Base-by-base conservation (phyloP, 2,329 filamentous ascomycete species). In the Cadophora malorum region DNA sequence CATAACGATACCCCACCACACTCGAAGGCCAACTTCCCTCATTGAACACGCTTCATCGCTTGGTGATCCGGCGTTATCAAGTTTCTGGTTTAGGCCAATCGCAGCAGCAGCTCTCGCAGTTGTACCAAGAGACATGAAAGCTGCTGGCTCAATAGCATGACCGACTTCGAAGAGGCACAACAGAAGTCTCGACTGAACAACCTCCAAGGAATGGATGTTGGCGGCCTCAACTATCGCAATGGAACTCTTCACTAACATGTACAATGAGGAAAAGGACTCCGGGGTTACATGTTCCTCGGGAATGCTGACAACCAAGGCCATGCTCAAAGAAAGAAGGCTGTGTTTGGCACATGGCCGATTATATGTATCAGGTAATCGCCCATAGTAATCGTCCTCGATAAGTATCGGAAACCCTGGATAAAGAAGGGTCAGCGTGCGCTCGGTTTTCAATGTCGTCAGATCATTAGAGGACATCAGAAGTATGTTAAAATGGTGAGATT, bases 1-100 rank as follows among this genome's bases (percentile, higher is more conserved):
- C 67, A 72, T 71, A 14, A 70, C 69, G 55, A 72, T 69, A 45
- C 62, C 71, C 71, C 71, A 72, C 69, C 71, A 72, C 3, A 72
- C 69, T 23, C 69, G 64, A 14, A 67, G 50, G 5, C 66, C 47
- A 28, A 68, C 64, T 49, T 69, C 64, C 41, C 23, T 41, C 12
- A 53, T 65, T 7, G 31, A 59, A 55, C 38, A 52, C 4, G 50
- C 4, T 35, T 58, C 45, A 9, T 47, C 31, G 12, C 33, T 23
- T 19, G 64, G 16, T n/a, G 16, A 23, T 16, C 35, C 53, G 19
- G 47, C 28, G 21, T 35, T 41, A 9, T 65, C 63, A 8, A 60
- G 25, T 19, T 47, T 69, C 23, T 65, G n/a, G 28, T 72, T 64
- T 16, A 72, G 55, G n/a, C 69, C 67, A 47, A 71, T 63, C n/a